Base-by-base conservation (phyloP, 75 land plant species). In the Ceratopteris richardii region DNA sequence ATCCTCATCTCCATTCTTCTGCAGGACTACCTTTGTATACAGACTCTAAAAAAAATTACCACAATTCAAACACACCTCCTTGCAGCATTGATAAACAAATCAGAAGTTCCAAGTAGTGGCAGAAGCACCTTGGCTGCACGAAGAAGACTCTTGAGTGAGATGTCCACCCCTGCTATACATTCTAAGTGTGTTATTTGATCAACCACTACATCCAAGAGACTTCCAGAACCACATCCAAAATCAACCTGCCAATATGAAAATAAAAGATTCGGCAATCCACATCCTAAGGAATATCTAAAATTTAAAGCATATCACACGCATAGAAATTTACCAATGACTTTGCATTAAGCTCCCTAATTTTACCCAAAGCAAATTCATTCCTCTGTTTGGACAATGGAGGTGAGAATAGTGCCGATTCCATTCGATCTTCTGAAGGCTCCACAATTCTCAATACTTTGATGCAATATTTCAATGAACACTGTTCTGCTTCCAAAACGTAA, bases 161-260 rank as follows among this genome's bases (percentile, higher is more conserved):
- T 77, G 65, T 95, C 99, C 30, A 95, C 86, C 43, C 99, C 99
- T 59, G 74, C 88, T 58, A 95, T 69, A 54, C 79, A 79, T 48
- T 77, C 68, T 47, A 95, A 69, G 36, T 74, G 54, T 21, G 70
- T 86, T 33, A 69, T 56, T 33, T 76, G 80, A 14, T 79, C 78
- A 12, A 95, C 30, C 27, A 95, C 63, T 26, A 78, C 66, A 58
- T 86, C 84, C 69, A 95, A 62, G 19, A 95, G 68, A 60, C 99
- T 95, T 27, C 99, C 99, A 41, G 99, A 95, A 9, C 99, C 99
- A 65, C 99, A 95, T 51, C 96, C 96, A 68, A 90, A 75, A 64
- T 95, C 99, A 54, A 95, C 78, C 99, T 95, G 72, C n/a, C 17
- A 36, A 66, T 20, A 30, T 65, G 37, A 33, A 33, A 9, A 33